phyloP scores from a whole-genome alignment of 768 basidiomycete species.

The Amylocystis lapponica region DNA sequence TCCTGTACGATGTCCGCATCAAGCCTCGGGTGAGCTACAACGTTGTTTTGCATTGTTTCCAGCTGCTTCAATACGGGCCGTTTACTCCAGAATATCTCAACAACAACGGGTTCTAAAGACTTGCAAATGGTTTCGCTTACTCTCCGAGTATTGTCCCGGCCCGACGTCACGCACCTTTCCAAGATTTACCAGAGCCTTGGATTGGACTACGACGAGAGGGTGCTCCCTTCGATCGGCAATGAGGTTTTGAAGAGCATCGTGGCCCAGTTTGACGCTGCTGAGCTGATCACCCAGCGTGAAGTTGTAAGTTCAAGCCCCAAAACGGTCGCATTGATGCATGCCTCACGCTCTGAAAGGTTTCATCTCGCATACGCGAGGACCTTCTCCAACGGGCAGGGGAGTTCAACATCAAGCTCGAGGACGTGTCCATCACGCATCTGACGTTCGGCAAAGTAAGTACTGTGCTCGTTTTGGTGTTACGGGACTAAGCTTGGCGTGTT shows the following conservation, averaged over 20 bases:
- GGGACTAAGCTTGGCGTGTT: slow-evolving; percentile 1
- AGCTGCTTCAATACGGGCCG: not conserved
- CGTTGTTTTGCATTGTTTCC: not conserved
- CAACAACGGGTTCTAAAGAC: slow-evolving; percentile 97
- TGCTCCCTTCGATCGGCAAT: slow-evolving; percentile 95
- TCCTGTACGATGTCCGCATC: slow-evolving; percentile 95
- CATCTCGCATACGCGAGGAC: slow-evolving; percentile 88
- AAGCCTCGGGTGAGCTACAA: slow-evolving; percentile 72
- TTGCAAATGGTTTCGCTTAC: slow-evolving; percentile 98
- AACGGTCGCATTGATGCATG: not conserved
- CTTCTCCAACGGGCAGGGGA: slow-evolving; percentile 90
- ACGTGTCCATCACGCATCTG: slow-evolving; percentile 92
- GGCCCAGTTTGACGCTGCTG: slow-evolving; percentile 96
- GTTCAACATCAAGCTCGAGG: slow-evolving; percentile 93
- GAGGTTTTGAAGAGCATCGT: slow-evolving; percentile 98
- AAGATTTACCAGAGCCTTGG: slow-evolving; percentile 96
- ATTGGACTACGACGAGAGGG: slow-evolving; percentile 96
- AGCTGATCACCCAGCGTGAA: slow-evolving; percentile 96
- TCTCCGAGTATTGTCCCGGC: slow-evolving; percentile 89
- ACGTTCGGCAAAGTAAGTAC: slow-evolving; percentile 75
- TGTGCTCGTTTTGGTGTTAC: not conserved
- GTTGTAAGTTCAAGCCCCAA: slow-evolving; percentile 51
- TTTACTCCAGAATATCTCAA: slow-evolving; percentile 82
- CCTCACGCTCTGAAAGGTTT: slow-evolving; percentile 48
- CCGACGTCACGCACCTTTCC: slow-evolving; percentile 80